A percentile compares a stretch with the other conserved stretches of the same genome.
These are phyloP conservation scores for Hemisphaericaspora xylanilytica DNA, from an alignment of 1,139 yeast species.

Conservation along the genomic window DNA sequence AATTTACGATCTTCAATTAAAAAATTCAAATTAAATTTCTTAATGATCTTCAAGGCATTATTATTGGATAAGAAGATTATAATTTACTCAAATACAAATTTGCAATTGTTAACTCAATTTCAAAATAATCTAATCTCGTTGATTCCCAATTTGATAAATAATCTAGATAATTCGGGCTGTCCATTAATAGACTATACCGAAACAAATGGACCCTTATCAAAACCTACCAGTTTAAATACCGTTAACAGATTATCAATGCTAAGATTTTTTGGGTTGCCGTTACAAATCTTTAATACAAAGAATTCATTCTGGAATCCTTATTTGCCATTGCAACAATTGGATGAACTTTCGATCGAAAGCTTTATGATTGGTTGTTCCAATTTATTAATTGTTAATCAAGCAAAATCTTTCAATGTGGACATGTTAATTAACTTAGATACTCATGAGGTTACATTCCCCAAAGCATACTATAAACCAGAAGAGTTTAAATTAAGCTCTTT, in stretches of 20 bases:
- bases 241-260: slow-evolving; percentile 76
- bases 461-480: slow-evolving; percentile 33
- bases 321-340: slow-evolving; percentile 85
- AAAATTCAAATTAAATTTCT: slow-evolving; percentile 57
- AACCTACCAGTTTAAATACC: slow-evolving; percentile 72
- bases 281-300: slow-evolving; percentile 74
- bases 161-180: slow-evolving; percentile 76
- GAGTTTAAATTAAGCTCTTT: slow-evolving; percentile 54
- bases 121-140: slow-evolving; percentile 72
- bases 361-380: slow-evolving; percentile 89
- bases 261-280: slow-evolving; percentile 81
- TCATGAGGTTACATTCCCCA: slow-evolving; percentile 42
- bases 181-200: slow-evolving; percentile 64
- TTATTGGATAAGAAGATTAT: slow-evolving; percentile 69
- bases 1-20: slow-evolving; percentile 65
- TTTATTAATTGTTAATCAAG: slow-evolving; percentile 70
- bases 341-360: slow-evolving; percentile 61
- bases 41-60: slow-evolving; percentile 72
- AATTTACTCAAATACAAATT: slow-evolving; percentile 70
- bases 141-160: slow-evolving; percentile 73
- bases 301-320: slow-evolving; percentile 93
- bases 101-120: slow-evolving; percentile 75
- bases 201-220: slow-evolving; percentile 45
- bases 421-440: slow-evolving; percentile 39
- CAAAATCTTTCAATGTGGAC: slow-evolving; percentile 51